Evolutionary conservation across 495 filamentous ascomycete species (phyloP), one percentile per base, ranked within the genome.

Genomic region (Xylaria telfairii): DNA sequence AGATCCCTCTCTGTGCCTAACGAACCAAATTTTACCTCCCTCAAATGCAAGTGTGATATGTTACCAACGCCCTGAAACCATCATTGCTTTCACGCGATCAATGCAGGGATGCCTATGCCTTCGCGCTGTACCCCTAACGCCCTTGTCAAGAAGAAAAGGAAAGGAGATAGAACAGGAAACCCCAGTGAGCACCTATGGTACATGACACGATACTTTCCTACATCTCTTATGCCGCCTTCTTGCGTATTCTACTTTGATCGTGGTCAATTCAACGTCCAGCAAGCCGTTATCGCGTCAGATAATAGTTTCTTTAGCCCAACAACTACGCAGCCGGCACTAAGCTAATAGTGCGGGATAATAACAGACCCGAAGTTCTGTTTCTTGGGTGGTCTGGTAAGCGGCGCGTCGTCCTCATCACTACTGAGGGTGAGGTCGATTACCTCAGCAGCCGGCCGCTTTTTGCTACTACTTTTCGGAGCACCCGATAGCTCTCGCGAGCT

Each of bases 391-490:
- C 68, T 59, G 3, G 37, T 12, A 10, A 62, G 39, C 7, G 68
- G 68, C 13, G 62, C 42, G 10, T 66, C 60, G 26, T 77, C 75
- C 32, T 77, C 75, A 53, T 77, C 75, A 51, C 74, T 74, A 67
- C 68, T 74, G 15, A 73, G 59, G 12, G 75, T 77, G 21, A 77
- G 65, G 51, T 72, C 71, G 7, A 72, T 72, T 6, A 72, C 71
- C 44, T 72, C 71, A 41, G 54, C 13, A 21, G 65, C 66, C 46
- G 65, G 46, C 24, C 66, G 39, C 28, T 72, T 72, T 26, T 37
- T 72, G 28, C 70, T 30, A 0, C 42, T 32, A 41, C 65, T 69
- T 47, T 42, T 72, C 1, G 71, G 71, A 13, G 71, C 57, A 10
- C 66, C 47, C 17, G 57, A 69, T 12, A 59, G 57, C 66, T 72